phyloP scores from a whole-genome alignment of 2,329 filamentous ascomycete species.

The Pseudomassariella vexata region DNA sequence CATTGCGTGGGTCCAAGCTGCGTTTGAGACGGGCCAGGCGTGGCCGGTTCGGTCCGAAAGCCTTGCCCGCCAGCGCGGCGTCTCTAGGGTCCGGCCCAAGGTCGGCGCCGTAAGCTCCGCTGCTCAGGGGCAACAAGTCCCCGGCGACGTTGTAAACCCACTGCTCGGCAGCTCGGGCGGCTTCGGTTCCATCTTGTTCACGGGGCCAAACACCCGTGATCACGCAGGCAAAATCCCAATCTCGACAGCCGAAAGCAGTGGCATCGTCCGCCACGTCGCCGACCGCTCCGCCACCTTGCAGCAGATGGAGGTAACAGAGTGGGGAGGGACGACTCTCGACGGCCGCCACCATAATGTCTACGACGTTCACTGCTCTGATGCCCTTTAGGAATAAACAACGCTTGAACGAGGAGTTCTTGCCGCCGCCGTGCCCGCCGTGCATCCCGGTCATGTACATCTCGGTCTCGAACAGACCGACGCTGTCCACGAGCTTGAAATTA shows the following conservation, averaged over 20 bases:
- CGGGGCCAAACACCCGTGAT: constrained; percentile 57
- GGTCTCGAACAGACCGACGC: constrained; percentile 46
- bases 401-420: constrained; percentile 60
- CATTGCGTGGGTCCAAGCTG: constrained; percentile 38
- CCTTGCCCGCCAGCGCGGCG: constrained; percentile 37
- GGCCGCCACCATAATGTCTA: constrained; percentile 34
- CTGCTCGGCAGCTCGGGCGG: constrained; percentile 28
- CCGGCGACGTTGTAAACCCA: constrained; percentile 53
- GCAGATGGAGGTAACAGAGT: constrained; percentile 55
- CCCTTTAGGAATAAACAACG: constrained; percentile 54
- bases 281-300: constrained; percentile 52
- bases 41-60: constrained; percentile 50
- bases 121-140: constrained; percentile 41
- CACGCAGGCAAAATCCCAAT: constrained; percentile 60
- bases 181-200: constrained; percentile 38
- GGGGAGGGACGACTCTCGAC: constrained; percentile 42
- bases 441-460: constrained; percentile 57
- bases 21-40: constrained; percentile 47
- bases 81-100: constrained; percentile 59
- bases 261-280: constrained; percentile 34
- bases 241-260: constrained; percentile 57
- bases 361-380: constrained; percentile 31
- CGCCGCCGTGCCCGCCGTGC: constrained; percentile 51
- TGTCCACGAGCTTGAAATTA: constrained; percentile 32
- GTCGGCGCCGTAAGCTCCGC: constrained; percentile 53